Evolutionary conservation across 2,329 filamentous ascomycete species (phyloP).

Genomic region (Coleophoma eucalyptorum): DNA sequence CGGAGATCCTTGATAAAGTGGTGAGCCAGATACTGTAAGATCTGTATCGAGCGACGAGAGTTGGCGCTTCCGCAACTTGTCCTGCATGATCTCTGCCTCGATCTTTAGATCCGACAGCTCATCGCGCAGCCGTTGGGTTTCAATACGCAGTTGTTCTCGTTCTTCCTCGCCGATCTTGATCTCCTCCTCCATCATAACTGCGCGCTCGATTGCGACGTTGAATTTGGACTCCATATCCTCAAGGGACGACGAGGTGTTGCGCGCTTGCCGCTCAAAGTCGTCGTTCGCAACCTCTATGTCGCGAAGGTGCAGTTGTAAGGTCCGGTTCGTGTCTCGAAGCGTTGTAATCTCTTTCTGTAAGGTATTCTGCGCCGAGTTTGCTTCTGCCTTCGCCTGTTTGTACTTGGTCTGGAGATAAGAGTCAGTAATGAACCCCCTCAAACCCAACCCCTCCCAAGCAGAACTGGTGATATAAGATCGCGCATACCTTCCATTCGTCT

Average conservation of each 20-base stretch:
- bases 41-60: constrained; percentile 58
- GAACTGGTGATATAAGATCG: no score
- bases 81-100: constrained; percentile 88
- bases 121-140: constrained; percentile 83
- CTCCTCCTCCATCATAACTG: constrained; percentile 92
- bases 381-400: constrained; percentile 89
- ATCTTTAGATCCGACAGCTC: constrained; percentile 92
- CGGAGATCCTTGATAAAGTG: constrained; percentile 73
- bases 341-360: constrained; percentile 96
- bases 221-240: constrained; percentile 98
- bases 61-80: constrained; percentile 80
- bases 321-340: constrained; percentile 79
- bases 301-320: constrained; percentile 76
- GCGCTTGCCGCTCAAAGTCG: constrained; percentile 93
- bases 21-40: constrained; percentile 62
- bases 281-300: constrained; percentile 98
- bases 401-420: constrained; percentile 70
- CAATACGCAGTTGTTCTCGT: constrained; percentile 82
- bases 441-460: no score
- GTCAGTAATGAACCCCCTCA: constrained; percentile 14
- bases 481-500: constrained; percentile 92
- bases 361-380: constrained; percentile 75
- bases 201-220: constrained; percentile 88
- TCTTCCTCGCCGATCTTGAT: constrained; percentile 90
- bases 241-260: constrained; percentile 91